A percentile compares a stretch with the other conserved stretches of the same genome.
These are phyloP conservation scores for Aspergillus uvarum DNA, from an alignment of 2,329 filamentous ascomycete species.

Conservation along the genomic window DNA sequence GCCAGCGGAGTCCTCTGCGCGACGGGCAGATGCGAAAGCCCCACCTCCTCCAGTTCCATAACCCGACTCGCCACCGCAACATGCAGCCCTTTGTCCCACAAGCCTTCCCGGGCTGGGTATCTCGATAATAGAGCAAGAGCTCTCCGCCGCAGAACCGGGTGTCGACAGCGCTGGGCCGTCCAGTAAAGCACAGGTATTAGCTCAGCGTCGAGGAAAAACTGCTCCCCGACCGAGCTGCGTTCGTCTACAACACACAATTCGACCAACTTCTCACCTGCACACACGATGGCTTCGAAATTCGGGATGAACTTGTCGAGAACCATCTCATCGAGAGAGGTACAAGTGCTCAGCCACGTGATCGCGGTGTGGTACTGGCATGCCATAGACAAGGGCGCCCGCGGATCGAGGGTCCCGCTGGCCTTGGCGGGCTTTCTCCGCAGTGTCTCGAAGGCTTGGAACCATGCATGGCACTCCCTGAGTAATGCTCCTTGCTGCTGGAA, in stretches of 20 bases:
- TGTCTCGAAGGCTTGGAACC: not conserved
- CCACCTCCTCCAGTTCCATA: not conserved
- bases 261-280: not conserved
- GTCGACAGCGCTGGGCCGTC: not conserved
- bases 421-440: not conserved
- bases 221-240: not conserved
- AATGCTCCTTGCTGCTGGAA: not conserved
- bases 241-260: not conserved
- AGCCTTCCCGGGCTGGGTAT: not conserved
- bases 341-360: not conserved
- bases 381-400: not conserved
- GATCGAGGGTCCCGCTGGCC: not conserved
- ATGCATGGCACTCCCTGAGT: not conserved
- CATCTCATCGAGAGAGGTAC: conserved; percentile 1
- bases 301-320: not conserved
- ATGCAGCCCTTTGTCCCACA: not conserved
- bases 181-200: not conserved
- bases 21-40: not conserved
- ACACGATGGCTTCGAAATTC: not conserved
- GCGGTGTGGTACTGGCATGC: not conserved
- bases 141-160: not conserved
- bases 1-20: not conserved
- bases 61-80: not conserved
- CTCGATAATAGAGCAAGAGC: not conserved
- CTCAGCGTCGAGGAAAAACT: not conserved